Conservation (phyloP, 768 basidiomycete species). For the Gyrodon lividus region DNA sequence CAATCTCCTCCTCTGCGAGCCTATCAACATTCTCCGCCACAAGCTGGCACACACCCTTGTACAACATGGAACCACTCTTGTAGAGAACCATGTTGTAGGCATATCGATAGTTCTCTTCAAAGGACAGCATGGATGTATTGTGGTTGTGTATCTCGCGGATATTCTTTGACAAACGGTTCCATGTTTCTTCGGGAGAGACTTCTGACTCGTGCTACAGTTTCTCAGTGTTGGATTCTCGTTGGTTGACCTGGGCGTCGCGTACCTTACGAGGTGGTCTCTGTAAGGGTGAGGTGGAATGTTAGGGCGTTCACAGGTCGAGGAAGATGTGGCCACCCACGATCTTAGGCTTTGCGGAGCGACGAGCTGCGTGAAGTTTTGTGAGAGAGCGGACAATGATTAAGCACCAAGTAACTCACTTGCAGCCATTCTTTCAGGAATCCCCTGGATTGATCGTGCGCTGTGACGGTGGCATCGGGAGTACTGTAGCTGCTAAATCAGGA, state of each 20-base stretch:
- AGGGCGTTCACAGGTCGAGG: conserved; percentile 18
- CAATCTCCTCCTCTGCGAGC: conserved; percentile 72
- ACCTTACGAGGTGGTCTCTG: conserved; percentile 52
- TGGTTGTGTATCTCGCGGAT: conserved; percentile 95
- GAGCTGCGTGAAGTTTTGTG: conserved; percentile 20
- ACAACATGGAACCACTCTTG: conserved; percentile 81
- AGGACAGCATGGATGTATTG: conserved; percentile 84
- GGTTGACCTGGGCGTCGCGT: conserved; percentile 11
- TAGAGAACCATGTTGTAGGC: conserved; percentile 93
- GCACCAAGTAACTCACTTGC: conserved; percentile 23
- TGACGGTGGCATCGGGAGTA: conserved; percentile 11
- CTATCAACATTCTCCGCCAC: conserved; percentile 80
- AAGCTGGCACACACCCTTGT: conserved; percentile 78
- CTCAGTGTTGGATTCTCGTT: not conserved
- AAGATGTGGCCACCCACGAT: conserved; percentile 38
- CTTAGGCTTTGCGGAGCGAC: conserved; percentile 37
- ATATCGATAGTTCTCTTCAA: conserved; percentile 92
- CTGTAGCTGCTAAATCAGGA: conserved; percentile 12
- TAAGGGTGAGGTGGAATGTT: conserved; percentile 12
- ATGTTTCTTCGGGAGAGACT: conserved; percentile 80
- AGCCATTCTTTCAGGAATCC: conserved; percentile 24
- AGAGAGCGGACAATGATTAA: conserved; percentile 3
- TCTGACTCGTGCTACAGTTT: conserved; percentile 63
- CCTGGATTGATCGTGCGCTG: conserved; percentile 9
- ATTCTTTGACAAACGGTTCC: conserved; percentile 76